Evolutionary conservation across 2,329 filamentous ascomycete genomes (phyloP), one percentile per base, ranked within the genome.

Genomic region (Pseudogymnoascus sp.): DNA sequence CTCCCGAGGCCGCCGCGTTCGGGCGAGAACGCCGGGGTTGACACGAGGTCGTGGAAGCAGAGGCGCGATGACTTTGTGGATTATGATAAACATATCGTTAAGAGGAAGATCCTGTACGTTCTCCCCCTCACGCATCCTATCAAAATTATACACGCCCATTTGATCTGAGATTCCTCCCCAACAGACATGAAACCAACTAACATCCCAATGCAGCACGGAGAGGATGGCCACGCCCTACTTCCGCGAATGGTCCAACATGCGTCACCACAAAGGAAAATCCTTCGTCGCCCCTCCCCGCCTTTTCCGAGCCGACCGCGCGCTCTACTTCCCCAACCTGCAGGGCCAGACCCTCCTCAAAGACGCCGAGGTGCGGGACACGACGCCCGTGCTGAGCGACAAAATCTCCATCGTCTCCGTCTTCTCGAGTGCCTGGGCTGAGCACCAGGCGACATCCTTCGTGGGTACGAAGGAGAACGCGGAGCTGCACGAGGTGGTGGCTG

Each of bases 241-340:
- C 78, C 89, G 92, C 74, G 93, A 99, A 80, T 97, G 92, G 89
- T 85, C 84, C 64, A 94, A 95, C 76, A 84, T 97, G 75, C 81
- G 82, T 60, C 83, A 87, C 67, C 87, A 94, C 76, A 85, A 92
- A 69, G 94, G 94, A 71, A 99, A 99, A 76, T 91, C 91, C 23
- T 99, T 97, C 77, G 79, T 93, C 60, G 87, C 91, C 19, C 93
- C 93, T 38, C 85, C 89, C 3, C 82, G 88, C n/a, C 82, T 93
- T 58, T 97, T 97, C 81, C 89, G 87, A 71, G 82, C 82, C 67
- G 90, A 95, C 39, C 82, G 86, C 60, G 89, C 93, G 4, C 83
- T 97, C 66, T 97, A 89, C 80, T 97, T 99, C 77, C 94, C 94
- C 52, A 99, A 99, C 76, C 80, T 99, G 63, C 84, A 83, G 73